Conservation (phyloP, 169 alveolate genomes). For the Plasmodium coatneyi region DNA sequence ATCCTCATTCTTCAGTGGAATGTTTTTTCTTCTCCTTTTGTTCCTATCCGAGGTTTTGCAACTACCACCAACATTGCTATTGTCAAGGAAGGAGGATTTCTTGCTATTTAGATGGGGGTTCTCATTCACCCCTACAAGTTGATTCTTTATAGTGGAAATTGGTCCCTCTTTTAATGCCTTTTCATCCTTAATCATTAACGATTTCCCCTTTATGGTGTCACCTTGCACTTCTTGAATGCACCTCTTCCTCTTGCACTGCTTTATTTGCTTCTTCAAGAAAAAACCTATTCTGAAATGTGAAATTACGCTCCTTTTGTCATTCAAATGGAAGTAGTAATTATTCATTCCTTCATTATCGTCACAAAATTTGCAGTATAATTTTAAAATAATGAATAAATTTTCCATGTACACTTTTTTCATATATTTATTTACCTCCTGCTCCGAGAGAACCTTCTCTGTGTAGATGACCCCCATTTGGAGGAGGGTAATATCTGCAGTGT, state of each 20-base stretch:
- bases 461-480: background rate
- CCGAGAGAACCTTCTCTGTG: background rate
- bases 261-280: constrained; percentile 30
- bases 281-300: constrained; percentile 34
- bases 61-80: background rate
- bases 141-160: background rate
- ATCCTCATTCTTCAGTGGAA: background rate
- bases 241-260: background rate
- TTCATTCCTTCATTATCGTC: constrained; percentile 25
- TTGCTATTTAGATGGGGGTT: background rate
- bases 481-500: background rate
- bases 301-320: background rate
- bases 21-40: background rate
- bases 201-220: background rate
- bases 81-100: background rate
- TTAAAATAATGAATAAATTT: constrained; percentile 31
- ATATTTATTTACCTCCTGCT: constrained; percentile 7
- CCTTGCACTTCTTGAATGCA: background rate
- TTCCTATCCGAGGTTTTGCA: background rate
- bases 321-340: constrained; percentile 4
- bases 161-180: background rate
- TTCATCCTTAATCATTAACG: background rate
- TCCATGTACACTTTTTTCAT: constrained; percentile 23
- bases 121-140: background rate
- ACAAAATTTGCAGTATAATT: constrained; percentile 23